phyloP scores from a whole-genome alignment of 2,329 filamentous ascomycete genomes.

The Incumbomyces lentus region DNA sequence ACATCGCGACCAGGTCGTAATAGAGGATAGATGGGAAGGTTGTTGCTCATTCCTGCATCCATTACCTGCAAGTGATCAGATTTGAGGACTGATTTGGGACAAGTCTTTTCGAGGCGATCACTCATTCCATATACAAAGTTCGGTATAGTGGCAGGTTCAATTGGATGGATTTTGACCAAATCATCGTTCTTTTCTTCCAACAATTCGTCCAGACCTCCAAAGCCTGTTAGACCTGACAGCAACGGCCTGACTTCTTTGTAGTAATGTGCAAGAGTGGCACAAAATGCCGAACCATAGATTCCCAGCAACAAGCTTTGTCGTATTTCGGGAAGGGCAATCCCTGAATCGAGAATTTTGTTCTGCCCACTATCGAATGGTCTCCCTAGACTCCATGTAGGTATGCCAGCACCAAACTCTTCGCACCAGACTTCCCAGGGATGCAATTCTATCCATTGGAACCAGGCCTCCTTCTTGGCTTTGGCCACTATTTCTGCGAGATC shows the following conservation, averaged over 20 bases:
- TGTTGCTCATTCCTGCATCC: constrained; percentile 99
- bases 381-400: constrained; percentile 89
- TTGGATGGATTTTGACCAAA: constrained; percentile 82
- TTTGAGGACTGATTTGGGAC: constrained; percentile 65
- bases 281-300: constrained; percentile 95
- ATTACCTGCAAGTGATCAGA: constrained; percentile 69
- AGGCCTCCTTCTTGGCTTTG: constrained; percentile 54
- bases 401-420: constrained; percentile 81
- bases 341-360: constrained; percentile 52
- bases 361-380: constrained; percentile 66
- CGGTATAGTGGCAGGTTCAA: constrained; percentile 80
- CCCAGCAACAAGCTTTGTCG: constrained; percentile 77
- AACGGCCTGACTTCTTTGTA: constrained; percentile 87
- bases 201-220: constrained; percentile 67
- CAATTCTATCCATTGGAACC: constrained; percentile 98
- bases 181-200: constrained; percentile 76
- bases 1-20: constrained; percentile 79
- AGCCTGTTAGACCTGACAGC: constrained; percentile 62
- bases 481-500: constrained; percentile 31
- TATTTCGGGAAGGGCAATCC: constrained; percentile 69
- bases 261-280: constrained; percentile 89
- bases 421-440: constrained; percentile 94
- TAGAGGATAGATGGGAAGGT: constrained; percentile 88
- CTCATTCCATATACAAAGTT: constrained; percentile 82
- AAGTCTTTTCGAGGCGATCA: constrained; percentile 60